Evolutionary conservation across 306 rosid species (phyloP).

Genomic region (Potentilla sterilis): DNA sequence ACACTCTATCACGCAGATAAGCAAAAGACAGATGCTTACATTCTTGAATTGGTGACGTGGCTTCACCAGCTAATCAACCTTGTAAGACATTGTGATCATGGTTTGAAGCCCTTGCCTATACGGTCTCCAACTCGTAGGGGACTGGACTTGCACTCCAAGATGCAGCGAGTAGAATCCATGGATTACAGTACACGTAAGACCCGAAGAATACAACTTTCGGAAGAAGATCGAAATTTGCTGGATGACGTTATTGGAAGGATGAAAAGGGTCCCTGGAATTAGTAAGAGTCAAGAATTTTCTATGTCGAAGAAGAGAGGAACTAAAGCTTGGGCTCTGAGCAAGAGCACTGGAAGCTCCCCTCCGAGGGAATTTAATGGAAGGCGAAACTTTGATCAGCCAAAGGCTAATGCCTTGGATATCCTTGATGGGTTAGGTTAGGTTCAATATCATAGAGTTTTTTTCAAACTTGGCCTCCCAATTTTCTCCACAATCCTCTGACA

Average conservation of each 20-base stretch:
- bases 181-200: conserved; percentile 24
- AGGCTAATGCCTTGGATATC: conserved; percentile 43
- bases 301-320: conserved; percentile 33
- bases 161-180: conserved; percentile 40
- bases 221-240: conserved; percentile 52
- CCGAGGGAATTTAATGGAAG: conserved; percentile 30
- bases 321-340: conserved; percentile 36
- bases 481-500: background rate
- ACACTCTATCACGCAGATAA: conserved; percentile 80
- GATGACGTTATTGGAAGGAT: conserved; percentile 52
- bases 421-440: conserved; percentile 54
- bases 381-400: conserved; percentile 20
- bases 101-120: conserved; percentile 40
- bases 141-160: conserved; percentile 52
- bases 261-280: conserved; percentile 42
- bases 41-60: conserved; percentile 69
- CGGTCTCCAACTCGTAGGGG: conserved; percentile 63
- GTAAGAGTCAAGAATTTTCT: conserved; percentile 61
- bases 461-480: background rate
- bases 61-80: conserved; percentile 61
- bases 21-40: conserved; percentile 59
- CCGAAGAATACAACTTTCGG: conserved; percentile 38
- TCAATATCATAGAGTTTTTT: conserved; percentile 10
- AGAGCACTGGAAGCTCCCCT: conserved; percentile 63
- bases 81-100: conserved; percentile 55